These are phyloP conservation scores for Dioszegia crocea DNA, from an alignment of 768 basidiomycete species.

Conservation along the genomic window DNA sequence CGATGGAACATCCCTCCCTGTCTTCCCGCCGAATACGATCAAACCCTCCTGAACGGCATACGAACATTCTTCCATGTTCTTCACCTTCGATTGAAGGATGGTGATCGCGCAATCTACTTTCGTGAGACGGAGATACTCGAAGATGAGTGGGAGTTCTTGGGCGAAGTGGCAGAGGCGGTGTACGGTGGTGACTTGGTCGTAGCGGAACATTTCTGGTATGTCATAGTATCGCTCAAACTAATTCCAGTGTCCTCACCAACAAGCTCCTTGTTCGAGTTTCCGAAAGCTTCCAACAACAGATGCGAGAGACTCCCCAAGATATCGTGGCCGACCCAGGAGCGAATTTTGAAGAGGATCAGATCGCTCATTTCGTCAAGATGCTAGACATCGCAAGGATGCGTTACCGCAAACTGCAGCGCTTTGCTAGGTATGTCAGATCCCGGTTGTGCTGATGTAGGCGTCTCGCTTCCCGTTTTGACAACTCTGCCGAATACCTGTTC, in stretches of 20 bases:
- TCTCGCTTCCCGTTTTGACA: slow-evolving; percentile 77
- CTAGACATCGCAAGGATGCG: slow-evolving; percentile 85
- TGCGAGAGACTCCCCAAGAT: slow-evolving; percentile 52
- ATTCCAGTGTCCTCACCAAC: slow-evolving; percentile 75
- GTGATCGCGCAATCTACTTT: slow-evolving; percentile 86
- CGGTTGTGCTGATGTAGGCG: slow-evolving; percentile 29
- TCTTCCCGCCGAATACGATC: slow-evolving; percentile 84
- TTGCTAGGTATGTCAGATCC: slow-evolving; percentile 63
- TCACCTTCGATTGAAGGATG: slow-evolving; percentile 92
- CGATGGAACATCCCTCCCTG: slow-evolving; percentile 86
- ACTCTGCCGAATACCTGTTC: slow-evolving; percentile 41
- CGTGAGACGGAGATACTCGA: slow-evolving; percentile 98
- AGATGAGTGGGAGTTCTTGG: slow-evolving; percentile 91
- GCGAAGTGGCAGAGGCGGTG: slow-evolving; percentile 82
- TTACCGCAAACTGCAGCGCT: slow-evolving; percentile 89
- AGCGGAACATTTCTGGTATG: slow-evolving; percentile 91
- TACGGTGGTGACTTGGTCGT: slow-evolving; percentile 82
- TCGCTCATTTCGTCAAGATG: slow-evolving; percentile 67
- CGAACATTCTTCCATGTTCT: slow-evolving; percentile 87
- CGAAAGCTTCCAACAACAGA: slow-evolving; percentile 91
- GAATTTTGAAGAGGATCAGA: slow-evolving; percentile 1
- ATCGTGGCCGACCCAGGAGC: background rate
- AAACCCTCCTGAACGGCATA: slow-evolving; percentile 78
- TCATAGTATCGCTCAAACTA: background rate
- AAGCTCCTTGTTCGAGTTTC: slow-evolving; percentile 87